Percentiles rank a stretch among this genome's conserved stretches.
These are phyloP conservation scores for Apophysomyces trapeziformis DNA, from an alignment of 371 early-diverging fungal species.

Conservation along the genomic window DNA sequence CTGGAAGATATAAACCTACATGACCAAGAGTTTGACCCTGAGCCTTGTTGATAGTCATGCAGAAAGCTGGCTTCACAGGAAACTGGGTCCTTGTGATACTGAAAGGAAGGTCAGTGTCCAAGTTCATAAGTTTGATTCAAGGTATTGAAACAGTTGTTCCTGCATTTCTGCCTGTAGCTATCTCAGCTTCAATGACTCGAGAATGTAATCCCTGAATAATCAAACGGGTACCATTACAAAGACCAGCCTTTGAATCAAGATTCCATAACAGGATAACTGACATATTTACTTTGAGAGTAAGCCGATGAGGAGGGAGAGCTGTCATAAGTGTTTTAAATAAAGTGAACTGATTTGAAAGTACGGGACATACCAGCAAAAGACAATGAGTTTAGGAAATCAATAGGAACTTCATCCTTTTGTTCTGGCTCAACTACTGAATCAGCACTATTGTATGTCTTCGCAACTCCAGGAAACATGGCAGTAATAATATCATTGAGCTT, in stretches of 20 bases:
- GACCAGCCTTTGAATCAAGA: conserved; percentile 5
- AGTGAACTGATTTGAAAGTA: too few species aligned
- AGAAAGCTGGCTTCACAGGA: conserved; percentile 25
- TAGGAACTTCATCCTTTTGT: too few species aligned
- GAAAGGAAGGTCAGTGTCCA: neutral
- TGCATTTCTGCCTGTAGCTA: conserved; percentile 1
- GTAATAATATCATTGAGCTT: too few species aligned
- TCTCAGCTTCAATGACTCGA: neutral
- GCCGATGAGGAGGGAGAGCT: too few species aligned
- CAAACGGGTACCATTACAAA: conserved; percentile 33
- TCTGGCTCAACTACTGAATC: conserved; percentile 19
- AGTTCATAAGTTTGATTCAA: neutral
- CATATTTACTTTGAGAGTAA: too few species aligned
- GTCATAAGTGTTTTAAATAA: too few species aligned
- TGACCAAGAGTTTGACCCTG: conserved; percentile 28
- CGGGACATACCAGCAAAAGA: too few species aligned
- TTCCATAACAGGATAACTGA: too few species aligned
- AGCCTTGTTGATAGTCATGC: conserved; percentile 34
- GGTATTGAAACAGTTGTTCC: neutral
- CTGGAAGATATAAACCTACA: conserved; percentile 20
- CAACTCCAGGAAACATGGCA: too few species aligned
- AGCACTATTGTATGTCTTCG: conserved; percentile 15
- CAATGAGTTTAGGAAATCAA: too few species aligned
- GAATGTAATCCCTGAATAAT: conserved; percentile 8
- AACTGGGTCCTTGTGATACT: conserved; percentile 21